Percentiles rank a stretch among this genome's conserved stretches.
These are phyloP conservation scores for Grammothele lineata DNA, from an alignment of 768 basidiomycete species.

Conservation along the genomic window DNA sequence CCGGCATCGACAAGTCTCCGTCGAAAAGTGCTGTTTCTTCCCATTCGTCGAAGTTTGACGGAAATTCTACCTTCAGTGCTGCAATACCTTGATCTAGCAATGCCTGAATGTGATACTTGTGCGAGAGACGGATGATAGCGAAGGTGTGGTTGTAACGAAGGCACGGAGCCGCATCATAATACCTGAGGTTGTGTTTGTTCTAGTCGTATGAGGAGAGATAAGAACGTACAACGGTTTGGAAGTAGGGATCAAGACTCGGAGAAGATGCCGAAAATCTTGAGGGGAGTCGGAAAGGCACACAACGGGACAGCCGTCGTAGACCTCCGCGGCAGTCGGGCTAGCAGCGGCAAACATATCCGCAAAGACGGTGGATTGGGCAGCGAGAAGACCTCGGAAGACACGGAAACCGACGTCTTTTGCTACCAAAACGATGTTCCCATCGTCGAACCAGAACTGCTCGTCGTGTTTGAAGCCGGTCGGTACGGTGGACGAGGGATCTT, in stretches of 20 bases:
- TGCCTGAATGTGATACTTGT: conserved; percentile 3
- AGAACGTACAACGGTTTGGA: too few species aligned
- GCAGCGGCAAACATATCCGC: conserved; percentile 7
- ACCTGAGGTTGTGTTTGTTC: neutral
- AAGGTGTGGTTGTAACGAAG: too few species aligned
- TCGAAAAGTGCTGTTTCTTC: neutral
- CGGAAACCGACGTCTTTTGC: neutral
- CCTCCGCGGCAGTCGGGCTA: neutral
- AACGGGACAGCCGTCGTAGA: neutral
- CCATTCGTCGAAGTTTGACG: neutral
- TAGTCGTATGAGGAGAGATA: too few species aligned
- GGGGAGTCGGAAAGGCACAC: neutral
- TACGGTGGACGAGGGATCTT: too few species aligned
- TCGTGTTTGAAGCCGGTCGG: too few species aligned
- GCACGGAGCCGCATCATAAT: too few species aligned
- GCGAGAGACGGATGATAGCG: conserved; percentile 2
- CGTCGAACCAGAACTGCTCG: conserved; percentile 10
- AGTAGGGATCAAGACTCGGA: neutral
- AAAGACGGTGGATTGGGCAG: conserved; percentile 11
- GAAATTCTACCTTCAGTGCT: neutral
- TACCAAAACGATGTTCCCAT: conserved; percentile 12
- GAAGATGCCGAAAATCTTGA: neutral
- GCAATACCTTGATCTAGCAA: neutral
- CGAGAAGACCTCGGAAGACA: conserved; percentile 9
- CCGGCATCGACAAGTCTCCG: too few species aligned